Evolutionary conservation across 2,329 filamentous ascomycete species (phyloP).

Genomic region (Fusarium haematococcum): DNA sequence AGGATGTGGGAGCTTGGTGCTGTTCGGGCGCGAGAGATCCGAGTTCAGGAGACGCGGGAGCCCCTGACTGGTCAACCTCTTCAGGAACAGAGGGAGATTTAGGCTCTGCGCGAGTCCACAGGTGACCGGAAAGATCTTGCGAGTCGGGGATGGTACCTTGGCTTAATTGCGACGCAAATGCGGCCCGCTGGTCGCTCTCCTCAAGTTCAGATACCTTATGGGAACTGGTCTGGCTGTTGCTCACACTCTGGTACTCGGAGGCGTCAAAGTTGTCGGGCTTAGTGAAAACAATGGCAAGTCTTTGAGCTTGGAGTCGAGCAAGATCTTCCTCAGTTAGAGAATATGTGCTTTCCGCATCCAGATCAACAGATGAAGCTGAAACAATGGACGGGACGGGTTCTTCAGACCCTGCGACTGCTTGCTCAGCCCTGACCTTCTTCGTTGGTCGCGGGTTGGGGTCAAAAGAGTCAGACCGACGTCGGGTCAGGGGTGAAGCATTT

Average conservation of each 20-base stretch:
- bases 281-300: conserved; percentile 47
- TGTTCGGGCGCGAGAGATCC: conserved; percentile 1
- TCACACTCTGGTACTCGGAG: conserved; percentile 51
- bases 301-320: conserved; percentile 18
- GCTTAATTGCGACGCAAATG: conserved; percentile 48
- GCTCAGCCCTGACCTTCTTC: conserved; percentile 39
- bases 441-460: conserved; percentile 29
- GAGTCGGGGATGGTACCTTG: conserved; percentile 59
- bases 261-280: conserved; percentile 49
- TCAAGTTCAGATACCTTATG: conserved; percentile 50
- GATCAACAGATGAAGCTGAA: conserved; percentile 43
- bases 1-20: background rate
- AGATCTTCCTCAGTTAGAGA: conserved; percentile 22
- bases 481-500: conserved; percentile 20
- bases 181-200: conserved; percentile 48
- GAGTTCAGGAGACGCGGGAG: background rate
- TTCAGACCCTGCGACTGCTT: conserved; percentile 42
- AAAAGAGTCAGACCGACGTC: conserved; percentile 22
- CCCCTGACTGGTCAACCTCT: conserved; percentile 6
- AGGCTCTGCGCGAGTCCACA: conserved; percentile 28
- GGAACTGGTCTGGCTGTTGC: conserved; percentile 45
- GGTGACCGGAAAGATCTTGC: conserved; percentile 50
- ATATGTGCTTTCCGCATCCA: conserved; percentile 30
- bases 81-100: conserved; percentile 8
- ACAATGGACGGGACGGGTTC: conserved; percentile 47